Evolutionary conservation across 345 rosid species (phyloP).

Genomic region (Passiflora organensis): DNA sequence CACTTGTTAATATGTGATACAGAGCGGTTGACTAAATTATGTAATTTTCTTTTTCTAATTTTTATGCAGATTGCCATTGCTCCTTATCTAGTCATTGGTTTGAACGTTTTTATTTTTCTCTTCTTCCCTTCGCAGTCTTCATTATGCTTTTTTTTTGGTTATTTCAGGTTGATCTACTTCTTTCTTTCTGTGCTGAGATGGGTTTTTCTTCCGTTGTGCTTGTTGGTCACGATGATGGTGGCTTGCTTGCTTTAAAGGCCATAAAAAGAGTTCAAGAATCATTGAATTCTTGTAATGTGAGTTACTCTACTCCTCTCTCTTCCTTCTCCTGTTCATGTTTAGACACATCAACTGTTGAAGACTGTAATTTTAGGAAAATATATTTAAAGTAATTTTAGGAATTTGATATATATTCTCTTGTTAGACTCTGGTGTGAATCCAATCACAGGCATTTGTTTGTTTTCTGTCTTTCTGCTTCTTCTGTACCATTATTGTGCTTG

Average conservation of each 20-base stretch:
- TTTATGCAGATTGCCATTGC: neutral
- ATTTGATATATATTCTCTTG: no score
- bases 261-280: conserved; percentile 58
- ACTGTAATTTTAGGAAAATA: neutral
- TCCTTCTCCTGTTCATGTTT: no score
- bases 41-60: neutral
- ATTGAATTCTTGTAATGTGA: conserved; percentile 49
- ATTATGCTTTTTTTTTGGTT: conserved; percentile 12
- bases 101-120: neutral
- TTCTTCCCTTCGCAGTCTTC: conserved; percentile 2
- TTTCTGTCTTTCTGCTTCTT: no score
- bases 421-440: no score
- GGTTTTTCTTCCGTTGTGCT: conserved; percentile 84
- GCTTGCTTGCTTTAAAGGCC: conserved; percentile 83
- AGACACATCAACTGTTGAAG: no score
- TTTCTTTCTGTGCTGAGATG: conserved; percentile 86
- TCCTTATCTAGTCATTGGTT: neutral
- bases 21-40: no score
- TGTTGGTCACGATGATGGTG: conserved; percentile 98
- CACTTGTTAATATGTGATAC: no score
- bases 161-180: conserved; percentile 85
- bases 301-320: conserved; percentile 11
- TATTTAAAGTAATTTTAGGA: no score
- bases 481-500: no score
- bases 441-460: no score